phyloP scores from a whole-genome alignment of 2,329 filamentous ascomycete species.

The Cadophora sp. region DNA sequence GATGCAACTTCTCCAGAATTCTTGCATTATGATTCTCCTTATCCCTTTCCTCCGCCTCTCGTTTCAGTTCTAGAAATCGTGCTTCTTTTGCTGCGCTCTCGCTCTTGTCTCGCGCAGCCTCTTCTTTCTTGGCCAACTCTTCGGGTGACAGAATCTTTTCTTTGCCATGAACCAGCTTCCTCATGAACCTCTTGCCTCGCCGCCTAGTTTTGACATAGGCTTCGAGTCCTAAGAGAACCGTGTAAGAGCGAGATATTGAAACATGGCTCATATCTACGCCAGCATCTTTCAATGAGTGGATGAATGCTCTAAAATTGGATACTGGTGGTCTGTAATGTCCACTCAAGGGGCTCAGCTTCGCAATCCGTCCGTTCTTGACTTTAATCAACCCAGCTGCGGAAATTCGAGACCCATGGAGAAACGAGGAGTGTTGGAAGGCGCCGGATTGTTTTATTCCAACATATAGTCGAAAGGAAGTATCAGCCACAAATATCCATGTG shows the following conservation, averaged over 20 bases:
- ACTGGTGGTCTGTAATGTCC: constrained; percentile 85
- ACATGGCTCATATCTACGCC: constrained; percentile 82
- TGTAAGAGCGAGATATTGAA: constrained; percentile 81
- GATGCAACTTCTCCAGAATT: constrained; percentile 50
- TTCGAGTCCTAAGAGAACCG: constrained; percentile 82
- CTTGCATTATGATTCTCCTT: constrained; percentile 38
- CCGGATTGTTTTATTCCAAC: constrained; percentile 90
- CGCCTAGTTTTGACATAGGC: constrained; percentile 72
- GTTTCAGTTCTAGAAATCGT: constrained; percentile 45
- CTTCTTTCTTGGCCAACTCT: constrained; percentile 60
- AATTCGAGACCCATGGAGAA: constrained; percentile 83
- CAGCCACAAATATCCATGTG: constrained; percentile 93
- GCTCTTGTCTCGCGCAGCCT: constrained; percentile 65
- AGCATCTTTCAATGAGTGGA: constrained; percentile 72
- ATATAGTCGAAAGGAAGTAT: constrained; percentile 84
- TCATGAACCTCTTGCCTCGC: constrained; percentile 63
- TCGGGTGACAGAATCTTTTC: constrained; percentile 69
- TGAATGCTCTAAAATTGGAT: constrained; percentile 82
- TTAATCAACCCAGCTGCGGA: constrained; percentile 85
- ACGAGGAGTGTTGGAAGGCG: constrained; percentile 90
- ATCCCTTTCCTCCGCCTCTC: constrained; percentile 31
- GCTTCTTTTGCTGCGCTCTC: constrained; percentile 62
- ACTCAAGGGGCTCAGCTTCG: constrained; percentile 71
- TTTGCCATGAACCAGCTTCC: constrained; percentile 58
- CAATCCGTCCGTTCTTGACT: constrained; percentile 80